A percentile compares a stretch with the other conserved stretches of the same genome.
Evolutionary conservation across 2,329 filamentous ascomycete genomes (phyloP).

Genomic region (Didymella keratinophila): DNA sequence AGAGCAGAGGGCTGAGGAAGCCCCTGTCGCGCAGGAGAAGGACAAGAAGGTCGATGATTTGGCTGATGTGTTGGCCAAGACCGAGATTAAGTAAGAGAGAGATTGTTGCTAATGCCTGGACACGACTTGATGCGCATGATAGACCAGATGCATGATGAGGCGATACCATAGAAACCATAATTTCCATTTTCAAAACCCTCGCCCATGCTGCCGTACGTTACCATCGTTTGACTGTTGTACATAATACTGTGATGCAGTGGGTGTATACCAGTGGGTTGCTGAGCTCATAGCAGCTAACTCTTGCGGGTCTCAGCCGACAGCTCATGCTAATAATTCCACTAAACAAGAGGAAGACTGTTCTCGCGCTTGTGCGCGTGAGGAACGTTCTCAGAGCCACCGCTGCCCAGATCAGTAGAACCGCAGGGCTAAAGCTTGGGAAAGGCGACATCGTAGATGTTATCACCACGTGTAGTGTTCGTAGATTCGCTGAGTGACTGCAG

Average conservation of each 20-base stretch:
- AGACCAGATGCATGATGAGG: conserved; percentile 12
- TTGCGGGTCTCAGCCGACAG: too few relatives aligned
- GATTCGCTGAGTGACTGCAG: conserved; percentile 28
- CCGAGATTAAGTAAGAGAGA: conserved; percentile 52
- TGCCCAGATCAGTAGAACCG: conserved; percentile 1
- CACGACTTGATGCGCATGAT: background rate
- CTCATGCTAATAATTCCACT: background rate
- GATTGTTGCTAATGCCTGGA: background rate
- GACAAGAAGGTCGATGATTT: conserved; percentile 83
- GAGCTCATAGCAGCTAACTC: too few relatives aligned
- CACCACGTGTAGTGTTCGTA: conserved; percentile 16
- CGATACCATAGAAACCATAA: conserved; percentile 23
- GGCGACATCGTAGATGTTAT: background rate
- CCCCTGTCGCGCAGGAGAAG: conserved; percentile 74
- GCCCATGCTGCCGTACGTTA: background rate
- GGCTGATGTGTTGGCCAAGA: conserved; percentile 78
- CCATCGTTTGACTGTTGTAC: background rate
- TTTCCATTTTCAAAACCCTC: conserved; percentile 3
- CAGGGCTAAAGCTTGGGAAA: conserved; percentile 2
- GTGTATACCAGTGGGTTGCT: background rate
- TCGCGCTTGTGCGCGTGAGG: conserved; percentile 19
- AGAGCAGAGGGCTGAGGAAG: conserved; percentile 76
- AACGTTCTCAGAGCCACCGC: conserved; percentile 5
- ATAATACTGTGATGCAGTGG: background rate
- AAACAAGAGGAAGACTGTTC: conserved; percentile 15